A percentile compares a stretch with the other conserved stretches of the same genome.
These are phyloP conservation scores for Linnemannia schmuckeri DNA, from an alignment of 192 early-diverging fungal species.

Conservation along the genomic window DNA sequence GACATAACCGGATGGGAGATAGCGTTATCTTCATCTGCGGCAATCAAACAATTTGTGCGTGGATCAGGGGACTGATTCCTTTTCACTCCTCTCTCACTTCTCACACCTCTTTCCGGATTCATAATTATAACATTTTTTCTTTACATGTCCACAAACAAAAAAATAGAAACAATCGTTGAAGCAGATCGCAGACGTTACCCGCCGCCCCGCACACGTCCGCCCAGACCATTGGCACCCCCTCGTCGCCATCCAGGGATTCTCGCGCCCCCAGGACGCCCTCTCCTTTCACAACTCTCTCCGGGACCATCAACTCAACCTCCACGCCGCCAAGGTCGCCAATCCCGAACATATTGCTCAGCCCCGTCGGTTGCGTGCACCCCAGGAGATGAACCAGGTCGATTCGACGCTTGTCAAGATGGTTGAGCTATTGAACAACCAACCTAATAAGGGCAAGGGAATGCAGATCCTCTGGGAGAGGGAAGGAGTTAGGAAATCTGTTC, in stretches of 20 bases:
- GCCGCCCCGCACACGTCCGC: slow-evolving; percentile 60
- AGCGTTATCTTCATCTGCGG: not conserved
- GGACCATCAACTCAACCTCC: slow-evolving; percentile 58
- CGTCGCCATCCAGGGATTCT: slow-evolving; percentile 62
- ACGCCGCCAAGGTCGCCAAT: slow-evolving; percentile 31
- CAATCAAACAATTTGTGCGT: not conserved
- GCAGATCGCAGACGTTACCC: slow-evolving; percentile 55
- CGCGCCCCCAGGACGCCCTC: slow-evolving; percentile 53
- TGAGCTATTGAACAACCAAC: slow-evolving; percentile 55
- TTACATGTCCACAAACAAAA: no score
- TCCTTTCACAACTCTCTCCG: slow-evolving; percentile 63
- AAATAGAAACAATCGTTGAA: slow-evolving; percentile 56
- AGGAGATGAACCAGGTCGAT: slow-evolving; percentile 63
- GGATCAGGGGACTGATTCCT: not conserved
- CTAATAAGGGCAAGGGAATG: slow-evolving; percentile 46
- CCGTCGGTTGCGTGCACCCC: slow-evolving; percentile 58
- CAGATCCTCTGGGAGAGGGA: slow-evolving; percentile 63
- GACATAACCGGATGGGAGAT: no score
- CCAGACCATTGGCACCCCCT: slow-evolving; percentile 67
- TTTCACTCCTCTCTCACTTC: not conserved
- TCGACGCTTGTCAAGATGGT: slow-evolving; percentile 58
- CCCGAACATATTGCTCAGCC: slow-evolving; percentile 53
- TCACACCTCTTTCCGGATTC: not conserved
- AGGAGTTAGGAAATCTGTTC: slow-evolving; percentile 53
- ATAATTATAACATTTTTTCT: not conserved